These are phyloP conservation scores for Bretziella fagacearum DNA, from an alignment of 2,329 filamentous ascomycete species.

Conservation along the genomic window DNA sequence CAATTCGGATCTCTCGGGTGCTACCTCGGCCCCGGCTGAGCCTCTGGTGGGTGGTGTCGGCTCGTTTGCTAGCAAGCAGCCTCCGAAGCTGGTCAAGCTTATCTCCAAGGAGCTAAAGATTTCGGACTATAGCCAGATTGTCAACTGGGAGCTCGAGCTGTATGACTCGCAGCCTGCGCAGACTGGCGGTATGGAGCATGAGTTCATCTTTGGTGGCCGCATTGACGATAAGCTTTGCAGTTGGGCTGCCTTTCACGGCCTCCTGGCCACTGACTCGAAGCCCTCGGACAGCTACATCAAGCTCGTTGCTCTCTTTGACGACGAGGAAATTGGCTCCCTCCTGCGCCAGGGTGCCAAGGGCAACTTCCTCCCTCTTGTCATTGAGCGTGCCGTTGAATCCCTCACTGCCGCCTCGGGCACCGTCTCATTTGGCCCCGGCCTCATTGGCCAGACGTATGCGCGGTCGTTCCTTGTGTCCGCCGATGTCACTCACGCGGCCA, in stretches of 20 bases:
- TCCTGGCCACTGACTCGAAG: constrained; percentile 48
- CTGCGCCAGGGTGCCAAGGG: constrained; percentile 77
- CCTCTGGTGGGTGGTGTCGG: constrained; percentile 46
- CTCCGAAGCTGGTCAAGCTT: constrained; percentile 64
- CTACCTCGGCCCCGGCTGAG: constrained; percentile 16
- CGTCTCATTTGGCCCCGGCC: constrained; percentile 34
- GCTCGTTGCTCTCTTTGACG: constrained; percentile 85
- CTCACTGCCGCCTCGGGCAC: constrained; percentile 31
- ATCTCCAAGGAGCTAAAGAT: constrained; percentile 68
- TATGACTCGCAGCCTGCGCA: constrained; percentile 79
- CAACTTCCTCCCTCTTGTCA: constrained; percentile 68
- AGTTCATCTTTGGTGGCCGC: constrained; percentile 86
- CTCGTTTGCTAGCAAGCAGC: constrained; percentile 69
- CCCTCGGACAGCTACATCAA: constrained; percentile 56
- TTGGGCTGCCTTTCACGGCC: constrained; percentile 72
- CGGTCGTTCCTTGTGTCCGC: constrained; percentile 84
- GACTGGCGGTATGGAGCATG: constrained; percentile 69
- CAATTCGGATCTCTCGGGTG: constrained; percentile 38
- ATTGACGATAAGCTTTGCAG: constrained; percentile 98
- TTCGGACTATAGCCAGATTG: constrained; percentile 46
- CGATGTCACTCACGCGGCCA: constrained; percentile 85
- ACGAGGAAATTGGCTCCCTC: constrained; percentile 87
- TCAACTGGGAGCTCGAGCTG: constrained; percentile 95
- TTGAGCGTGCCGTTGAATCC: constrained; percentile 66
- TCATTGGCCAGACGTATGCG: constrained; percentile 70